Base-by-base conservation (phyloP, 2,329 filamentous ascomycete species). In the Lecanicillium sp. region DNA sequence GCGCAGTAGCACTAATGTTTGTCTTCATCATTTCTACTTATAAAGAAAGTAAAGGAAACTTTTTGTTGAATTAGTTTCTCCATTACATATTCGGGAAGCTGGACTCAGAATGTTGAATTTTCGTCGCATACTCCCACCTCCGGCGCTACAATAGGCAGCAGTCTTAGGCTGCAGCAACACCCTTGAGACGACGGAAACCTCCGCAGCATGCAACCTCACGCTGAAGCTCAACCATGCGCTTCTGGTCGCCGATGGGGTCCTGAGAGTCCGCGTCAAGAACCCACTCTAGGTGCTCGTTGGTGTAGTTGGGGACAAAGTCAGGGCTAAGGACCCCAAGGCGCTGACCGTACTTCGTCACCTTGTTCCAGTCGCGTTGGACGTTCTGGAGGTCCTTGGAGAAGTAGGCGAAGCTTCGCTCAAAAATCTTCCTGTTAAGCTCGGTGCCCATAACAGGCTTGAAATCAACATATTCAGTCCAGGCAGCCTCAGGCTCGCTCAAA, bases 311-410 rank as follows among this genome's bases (percentile, higher is more conserved):
- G 54, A 63, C 57, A 51, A 87, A 88, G 47, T 53, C 57, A 13
- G 67, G 65, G n/a, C 72, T 67, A 42, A 88, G 54, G 17, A 88
- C 78, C 3, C 74, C 79, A 3, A 88, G 68, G 3, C 83, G 68
- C 69, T 86, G 85, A 22, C 83, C 83, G 54, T 88, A 88, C 46
- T 68, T 70, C 33, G 83, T 87, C 9, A 87, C 84, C 69, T 88
- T 87, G 42, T 70, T 60, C 83, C 83, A 88, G 63, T 88, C 83
- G 34, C 84, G 74, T 38, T 59, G 49, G 5, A 88, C 83, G 48
- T 88, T 88, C 73, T 84, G 81, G 47, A 87, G 54, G 48, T 87
- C 82, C 46, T 71, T 71, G 42, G 77, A 83, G 58, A 87, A 84
- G 68, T 86, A 87, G 15, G 83, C 82, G 51, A 76, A 88, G 50